These are phyloP conservation scores for Hibiscus tridactylites DNA, from an alignment of 345 rosid genomes.

Conservation along the genomic window DNA sequence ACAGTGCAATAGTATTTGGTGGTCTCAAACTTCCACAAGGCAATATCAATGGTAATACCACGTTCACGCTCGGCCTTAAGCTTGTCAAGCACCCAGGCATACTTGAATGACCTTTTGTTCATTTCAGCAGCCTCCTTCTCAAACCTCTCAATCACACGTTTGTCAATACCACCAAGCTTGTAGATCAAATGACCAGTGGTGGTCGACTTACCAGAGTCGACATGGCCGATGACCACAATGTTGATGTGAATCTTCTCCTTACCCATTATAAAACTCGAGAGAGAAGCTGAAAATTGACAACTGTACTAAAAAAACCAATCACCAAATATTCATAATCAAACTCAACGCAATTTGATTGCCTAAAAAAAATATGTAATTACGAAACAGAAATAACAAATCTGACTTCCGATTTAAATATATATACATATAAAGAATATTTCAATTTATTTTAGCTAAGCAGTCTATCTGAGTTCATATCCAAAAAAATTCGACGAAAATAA, in stretches of 20 bases:
- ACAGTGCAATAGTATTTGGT: conserved; percentile 69
- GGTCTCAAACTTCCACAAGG: conserved; percentile 71
- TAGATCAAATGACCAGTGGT: conserved; percentile 71
- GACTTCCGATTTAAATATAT: neutral
- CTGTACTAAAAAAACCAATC: conserved; percentile 35
- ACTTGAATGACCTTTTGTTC: conserved; percentile 78
- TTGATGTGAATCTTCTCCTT: conserved; percentile 34
- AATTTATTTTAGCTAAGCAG: neutral
- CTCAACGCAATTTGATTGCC: neutral
- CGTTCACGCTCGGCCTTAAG: conserved; percentile 80
- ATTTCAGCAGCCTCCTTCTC: conserved; percentile 84
- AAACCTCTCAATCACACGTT: conserved; percentile 74
- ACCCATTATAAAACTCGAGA: conserved; percentile 20
- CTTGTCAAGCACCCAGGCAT: conserved; percentile 78
- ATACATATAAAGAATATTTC: neutral
- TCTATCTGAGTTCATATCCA: neutral
- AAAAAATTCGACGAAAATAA: neutral
- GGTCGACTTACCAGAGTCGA: conserved; percentile 62
- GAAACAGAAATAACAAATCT: neutral
- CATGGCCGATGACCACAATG: conserved; percentile 44
- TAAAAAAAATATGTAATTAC: neutral
- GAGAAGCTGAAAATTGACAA: conserved; percentile 32
- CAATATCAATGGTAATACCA: conserved; percentile 72
- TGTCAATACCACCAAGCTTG: conserved; percentile 79
- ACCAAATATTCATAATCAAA: neutral